A percentile compares a stretch with the other conserved stretches of the same genome.
Evolutionary conservation across 495 filamentous ascomycete genomes (phyloP).

Genomic region (Bryoglossum gracile): DNA sequence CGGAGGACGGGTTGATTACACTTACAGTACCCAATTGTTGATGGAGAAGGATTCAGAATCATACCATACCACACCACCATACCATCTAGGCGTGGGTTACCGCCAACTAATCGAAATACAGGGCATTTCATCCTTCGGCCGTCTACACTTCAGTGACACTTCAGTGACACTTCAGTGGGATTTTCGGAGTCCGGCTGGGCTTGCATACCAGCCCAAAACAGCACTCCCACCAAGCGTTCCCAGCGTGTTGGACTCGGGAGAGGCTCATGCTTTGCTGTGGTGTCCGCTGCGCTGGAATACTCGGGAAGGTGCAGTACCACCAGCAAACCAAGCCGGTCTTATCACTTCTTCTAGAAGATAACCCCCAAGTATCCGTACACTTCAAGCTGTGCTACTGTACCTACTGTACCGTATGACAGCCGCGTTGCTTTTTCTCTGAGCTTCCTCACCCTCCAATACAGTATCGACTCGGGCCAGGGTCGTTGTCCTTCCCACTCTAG

Average conservation of each 20-base stretch:
- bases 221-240: neutral
- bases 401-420: neutral
- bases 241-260: neutral
- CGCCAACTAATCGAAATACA: neutral
- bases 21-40: neutral
- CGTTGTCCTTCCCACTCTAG: neutral
- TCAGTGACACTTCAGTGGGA: too few species aligned
- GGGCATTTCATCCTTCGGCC: neutral
- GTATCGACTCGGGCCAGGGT: neutral
- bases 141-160: too few species aligned
- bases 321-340: neutral
- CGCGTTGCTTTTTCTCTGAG: neutral
- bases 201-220: neutral
- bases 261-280: neutral
- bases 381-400: neutral
- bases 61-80: too few species aligned
- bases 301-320: neutral
- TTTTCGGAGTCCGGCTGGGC: neutral
- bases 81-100: neutral
- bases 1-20: neutral
- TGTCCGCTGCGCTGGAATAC: neutral
- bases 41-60: neutral
- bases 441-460: neutral
- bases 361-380: too few species aligned
- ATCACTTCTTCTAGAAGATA: too few species aligned